These are phyloP conservation scores for Albugo candida DNA, from an alignment of 352 stramenopile genomes.

Conservation along the genomic window DNA sequence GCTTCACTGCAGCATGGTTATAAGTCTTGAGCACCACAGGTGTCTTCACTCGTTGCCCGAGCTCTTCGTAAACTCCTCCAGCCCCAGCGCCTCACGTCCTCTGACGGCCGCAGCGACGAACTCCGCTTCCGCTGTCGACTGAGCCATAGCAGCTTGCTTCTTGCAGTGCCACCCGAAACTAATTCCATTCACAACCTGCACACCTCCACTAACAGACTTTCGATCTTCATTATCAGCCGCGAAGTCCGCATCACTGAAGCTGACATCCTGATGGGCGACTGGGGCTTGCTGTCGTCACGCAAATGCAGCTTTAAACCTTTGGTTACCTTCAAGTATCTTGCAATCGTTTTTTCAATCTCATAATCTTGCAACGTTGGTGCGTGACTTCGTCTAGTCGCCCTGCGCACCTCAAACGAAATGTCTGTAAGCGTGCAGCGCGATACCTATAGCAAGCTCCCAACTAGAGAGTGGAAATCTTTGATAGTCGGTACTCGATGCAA, in stretches of 20 bases:
- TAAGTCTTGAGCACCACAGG: slow-evolving; percentile 3
- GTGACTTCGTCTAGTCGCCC: slow-evolving; percentile 7
- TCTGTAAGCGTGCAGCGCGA: slow-evolving; percentile 11
- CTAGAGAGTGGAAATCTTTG: slow-evolving; percentile 15
- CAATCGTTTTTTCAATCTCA: slow-evolving; percentile 9
- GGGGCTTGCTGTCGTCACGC: not conserved
- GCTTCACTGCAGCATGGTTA: slow-evolving; percentile 6
- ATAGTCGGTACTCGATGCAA: slow-evolving; percentile 7
- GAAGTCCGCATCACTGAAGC: slow-evolving; percentile 5
- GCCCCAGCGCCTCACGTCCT: not conserved
- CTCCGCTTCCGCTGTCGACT: slow-evolving; percentile 7
- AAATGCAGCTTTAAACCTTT: slow-evolving; percentile 6
- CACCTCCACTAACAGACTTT: slow-evolving; percentile 5
- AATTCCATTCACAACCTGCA: slow-evolving; percentile 6
- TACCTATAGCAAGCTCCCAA: slow-evolving; percentile 15
- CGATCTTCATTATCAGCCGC: slow-evolving; percentile 5
- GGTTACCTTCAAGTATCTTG: slow-evolving; percentile 11
- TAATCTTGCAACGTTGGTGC: slow-evolving; percentile 3
- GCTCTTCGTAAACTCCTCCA: slow-evolving; percentile 1
- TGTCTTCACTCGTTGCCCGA: not conserved
- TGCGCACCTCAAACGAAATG: slow-evolving; percentile 12
- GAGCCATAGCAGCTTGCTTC: slow-evolving; percentile 7
- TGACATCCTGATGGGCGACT: not conserved
- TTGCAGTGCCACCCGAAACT: slow-evolving; percentile 4
- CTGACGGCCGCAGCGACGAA: slow-evolving; percentile 4